Evolutionary conservation across 305 asterid species (phyloP).

Genomic region (Fraxinus baroniana): DNA sequence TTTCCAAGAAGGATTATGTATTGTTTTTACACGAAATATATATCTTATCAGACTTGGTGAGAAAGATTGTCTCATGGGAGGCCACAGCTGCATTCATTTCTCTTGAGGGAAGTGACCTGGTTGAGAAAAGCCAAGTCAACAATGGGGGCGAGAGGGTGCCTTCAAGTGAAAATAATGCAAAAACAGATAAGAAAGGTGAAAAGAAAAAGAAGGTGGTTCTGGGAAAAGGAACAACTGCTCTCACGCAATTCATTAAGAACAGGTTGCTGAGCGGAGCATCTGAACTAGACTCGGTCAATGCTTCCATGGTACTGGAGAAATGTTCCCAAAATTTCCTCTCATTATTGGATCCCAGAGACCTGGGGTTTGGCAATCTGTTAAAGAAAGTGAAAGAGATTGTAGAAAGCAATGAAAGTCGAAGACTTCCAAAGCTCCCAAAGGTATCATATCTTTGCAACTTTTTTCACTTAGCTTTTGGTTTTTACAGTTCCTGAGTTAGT

Average conservation of each 20-base stretch:
- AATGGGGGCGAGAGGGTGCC: conserved; percentile 32
- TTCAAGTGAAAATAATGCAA: conserved; percentile 35
- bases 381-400: conserved; percentile 74
- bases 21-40: conserved; percentile 42
- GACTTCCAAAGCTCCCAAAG: conserved; percentile 88
- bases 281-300: conserved; percentile 19
- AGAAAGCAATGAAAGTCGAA: conserved; percentile 73
- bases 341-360: conserved; percentile 50
- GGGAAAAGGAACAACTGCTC: conserved; percentile 70
- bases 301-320: conserved; percentile 34
- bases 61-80: conserved; percentile 70
- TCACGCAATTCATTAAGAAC: conserved; percentile 71
- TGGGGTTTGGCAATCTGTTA: conserved; percentile 45
- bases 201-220: conserved; percentile 68
- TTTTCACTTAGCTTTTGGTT: background rate
- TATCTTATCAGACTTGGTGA: conserved; percentile 46
- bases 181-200: conserved; percentile 49
- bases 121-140: conserved; percentile 24
- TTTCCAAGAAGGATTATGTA: conserved; percentile 40
- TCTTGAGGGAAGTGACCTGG: conserved; percentile 58
- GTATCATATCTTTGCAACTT: conserved; percentile 30
- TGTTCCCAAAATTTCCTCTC: conserved; percentile 37
- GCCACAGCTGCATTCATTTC: conserved; percentile 59
- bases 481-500: background rate
- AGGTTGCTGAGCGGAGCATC: conserved; percentile 34